Evolutionary conservation across 768 basidiomycete species (phyloP), one percentile per base, ranked within the genome.

Genomic region (Suillus spraguei): DNA sequence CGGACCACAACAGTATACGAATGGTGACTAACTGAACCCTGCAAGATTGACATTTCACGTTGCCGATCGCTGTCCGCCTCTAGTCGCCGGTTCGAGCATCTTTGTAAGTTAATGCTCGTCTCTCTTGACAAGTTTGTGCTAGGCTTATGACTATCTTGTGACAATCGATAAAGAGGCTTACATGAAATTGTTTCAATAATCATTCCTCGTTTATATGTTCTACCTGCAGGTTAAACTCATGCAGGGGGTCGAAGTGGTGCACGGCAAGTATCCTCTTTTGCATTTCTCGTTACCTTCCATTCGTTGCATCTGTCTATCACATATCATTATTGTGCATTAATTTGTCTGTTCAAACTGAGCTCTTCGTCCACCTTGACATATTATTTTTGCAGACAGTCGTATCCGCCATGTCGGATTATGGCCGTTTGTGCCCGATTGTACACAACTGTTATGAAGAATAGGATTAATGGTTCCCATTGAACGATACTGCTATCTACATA

Each of bases 261-360:
- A 17, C 17, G 11, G 42, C 42, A 47, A 42, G 42, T n/a, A 16
- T 36, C 4, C 55, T 63, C 39, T n/a, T n/a, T n/a, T 63, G 41
- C 58, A 16, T 63, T 9, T 41, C 61, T 32, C 42, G 58, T 35
- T 47, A 60, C 33, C 62, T 47, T 28, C 62, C 62, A 9, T 63
- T 63, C 20, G 56, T 47, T 32, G 41, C 39, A 11, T 35, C 61
- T 35, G n/a, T n/a, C n/a, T n/a, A 11, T 3, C 33, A 44, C 17
- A 4, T 59, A 59, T 59, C 61, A 62, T 11, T n/a, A n/a, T 62
- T 62, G 61, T 62, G 39, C 17, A 55, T 47, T 22, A n/a, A 16
- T 16, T 14, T 16, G 14, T 55, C 35, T 32, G 28, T 50, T 24
- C 46, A 8, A 24, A n/a, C 10, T 24, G 6, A 35, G 17, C 32